These are phyloP conservation scores for Salix viminalis DNA, from an alignment of 345 rosid genomes.

Conservation along the genomic window DNA sequence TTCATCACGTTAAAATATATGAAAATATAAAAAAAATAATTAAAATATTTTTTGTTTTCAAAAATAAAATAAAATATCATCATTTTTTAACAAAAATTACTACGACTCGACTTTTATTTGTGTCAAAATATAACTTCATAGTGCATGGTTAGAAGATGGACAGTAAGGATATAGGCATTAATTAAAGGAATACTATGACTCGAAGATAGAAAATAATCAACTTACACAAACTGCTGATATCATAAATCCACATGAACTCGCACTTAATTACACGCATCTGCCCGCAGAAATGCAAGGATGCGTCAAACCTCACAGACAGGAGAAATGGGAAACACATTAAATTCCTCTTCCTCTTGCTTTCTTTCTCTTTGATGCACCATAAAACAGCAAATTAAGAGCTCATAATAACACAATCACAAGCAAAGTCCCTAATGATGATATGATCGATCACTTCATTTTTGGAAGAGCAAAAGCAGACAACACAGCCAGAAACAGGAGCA, in stretches of 20 bases:
- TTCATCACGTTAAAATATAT: no score
- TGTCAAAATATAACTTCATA: no score
- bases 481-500: constrained; percentile 28
- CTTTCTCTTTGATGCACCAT: background rate
- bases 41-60: no score
- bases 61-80: no score
- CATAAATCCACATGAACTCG: background rate
- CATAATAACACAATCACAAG: background rate
- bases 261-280: background rate
- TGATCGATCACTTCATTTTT: constrained; percentile 4
- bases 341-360: background rate
- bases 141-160: no score
- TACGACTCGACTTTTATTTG: no score
- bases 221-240: background rate
- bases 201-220: background rate
- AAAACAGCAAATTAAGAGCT: background rate
- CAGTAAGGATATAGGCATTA: no score
- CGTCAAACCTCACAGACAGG: background rate
- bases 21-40: no score
- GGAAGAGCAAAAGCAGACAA: constrained; percentile 43
- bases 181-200: no score
- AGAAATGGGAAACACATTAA: background rate
- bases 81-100: no score
- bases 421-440: background rate
- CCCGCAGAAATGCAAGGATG: background rate